Evolutionary conservation across 73 alveolate species (phyloP), one percentile per base, ranked within the genome.

Genomic region (Effrenium voratum): DNA sequence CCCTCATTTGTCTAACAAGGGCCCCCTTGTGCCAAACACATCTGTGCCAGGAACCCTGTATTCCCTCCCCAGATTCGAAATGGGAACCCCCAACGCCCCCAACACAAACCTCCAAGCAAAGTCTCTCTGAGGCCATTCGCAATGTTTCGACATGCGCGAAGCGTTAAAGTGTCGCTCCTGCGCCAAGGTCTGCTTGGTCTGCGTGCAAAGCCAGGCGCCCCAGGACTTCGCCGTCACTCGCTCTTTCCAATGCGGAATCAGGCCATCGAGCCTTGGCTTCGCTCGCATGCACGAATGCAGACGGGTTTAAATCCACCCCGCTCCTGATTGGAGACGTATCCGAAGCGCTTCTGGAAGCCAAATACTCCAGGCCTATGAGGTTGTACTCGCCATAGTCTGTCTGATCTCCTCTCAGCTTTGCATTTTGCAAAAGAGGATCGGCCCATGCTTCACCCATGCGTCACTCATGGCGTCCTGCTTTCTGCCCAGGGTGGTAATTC

Each of bases 371-470:
- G 77, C 84, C 91, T 8, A 91, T 77, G 40, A 50, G 22, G 16
- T 91, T 91, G 98, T 91, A 91, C 91, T 73, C 90, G 81, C 98
- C 98, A 49, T 91, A 91, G 63, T 91, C 98, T 3, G 98, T 91
- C 55, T 91, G 90, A 40, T 91, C 98, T 70, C 98, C 98, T 66
- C 15, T 13, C 47, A 12, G 15, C 28, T 82, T 8, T n/a, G n/a
- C n/a, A n/a, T n/a, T n/a, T n/a, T n/a, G n/a, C n/a, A n/a, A n/a
- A n/a, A n/a, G n/a, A n/a, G n/a, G n/a, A n/a, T n/a, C n/a, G n/a
- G n/a, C n/a, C n/a, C n/a, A n/a, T n/a, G n/a, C n/a, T n/a, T n/a
- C 43, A 28, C 41, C 77, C 38, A 12, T 5, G 32, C 5, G 40
- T 24, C 77, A 5, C 12, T 36, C 79, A 4, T 2, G 22, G 44